These are phyloP conservation scores for Sporisorium iseilematis-ciliati DNA, from an alignment of 1,284 basidiomycete genomes.

Conservation along the genomic window DNA sequence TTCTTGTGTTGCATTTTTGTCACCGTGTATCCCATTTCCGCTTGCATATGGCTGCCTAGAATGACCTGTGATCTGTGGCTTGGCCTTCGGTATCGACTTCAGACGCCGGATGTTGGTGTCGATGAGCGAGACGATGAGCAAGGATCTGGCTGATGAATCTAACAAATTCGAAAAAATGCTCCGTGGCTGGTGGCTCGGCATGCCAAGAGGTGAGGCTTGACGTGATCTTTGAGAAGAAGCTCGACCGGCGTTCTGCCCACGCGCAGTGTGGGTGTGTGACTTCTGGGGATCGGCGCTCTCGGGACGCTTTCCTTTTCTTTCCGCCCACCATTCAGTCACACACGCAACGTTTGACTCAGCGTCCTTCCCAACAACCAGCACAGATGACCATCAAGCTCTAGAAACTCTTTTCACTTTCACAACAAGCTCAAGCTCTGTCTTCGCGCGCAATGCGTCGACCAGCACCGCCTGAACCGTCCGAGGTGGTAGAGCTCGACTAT, in stretches of 20 bases:
- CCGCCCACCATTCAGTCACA: background rate
- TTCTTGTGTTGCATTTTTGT: background rate
- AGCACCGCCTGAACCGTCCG: constrained; percentile 24
- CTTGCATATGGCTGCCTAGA: no score
- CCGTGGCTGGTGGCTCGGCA: no score
- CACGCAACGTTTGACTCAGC: background rate
- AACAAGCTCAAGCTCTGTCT: constrained; percentile 5
- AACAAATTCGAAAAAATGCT: constrained; percentile 8
- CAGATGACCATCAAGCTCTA: constrained; percentile 5
- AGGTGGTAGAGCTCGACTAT: constrained; percentile 44
- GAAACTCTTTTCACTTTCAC: background rate
- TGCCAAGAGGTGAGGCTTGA: background rate
- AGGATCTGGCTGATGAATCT: background rate
- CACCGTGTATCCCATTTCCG: background rate
- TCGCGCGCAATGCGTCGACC: constrained; percentile 31
- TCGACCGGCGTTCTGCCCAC: background rate
- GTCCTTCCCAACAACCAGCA: background rate
- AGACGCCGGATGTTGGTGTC: background rate
- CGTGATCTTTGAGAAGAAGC: constrained; percentile 30
- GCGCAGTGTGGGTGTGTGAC: constrained; percentile 1
- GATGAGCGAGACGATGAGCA: background rate
- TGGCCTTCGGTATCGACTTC: no score
- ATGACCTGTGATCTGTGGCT: no score
- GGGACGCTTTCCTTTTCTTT: background rate
- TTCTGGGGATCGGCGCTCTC: background rate